Percentiles rank a stretch among this genome's conserved stretches.
phyloP scores from a whole-genome alignment of 2,329 filamentous ascomycete species.

The Aspergillus arachidicola region DNA sequence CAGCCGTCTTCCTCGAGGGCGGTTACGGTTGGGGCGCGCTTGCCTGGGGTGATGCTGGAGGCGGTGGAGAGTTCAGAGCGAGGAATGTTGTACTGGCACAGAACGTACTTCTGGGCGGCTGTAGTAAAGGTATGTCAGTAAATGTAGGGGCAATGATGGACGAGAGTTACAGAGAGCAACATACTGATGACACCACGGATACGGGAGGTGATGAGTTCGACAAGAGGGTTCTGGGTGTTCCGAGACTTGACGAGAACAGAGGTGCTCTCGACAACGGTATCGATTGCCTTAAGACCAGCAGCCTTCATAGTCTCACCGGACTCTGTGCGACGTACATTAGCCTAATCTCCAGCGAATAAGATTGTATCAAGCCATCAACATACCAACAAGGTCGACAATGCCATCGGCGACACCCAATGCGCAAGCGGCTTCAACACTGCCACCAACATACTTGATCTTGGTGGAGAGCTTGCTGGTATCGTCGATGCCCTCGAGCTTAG shows the following conservation, averaged over 20 bases:
- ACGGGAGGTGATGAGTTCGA: constrained; percentile 81
- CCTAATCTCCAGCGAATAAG: background rate
- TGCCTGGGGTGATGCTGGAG: constrained; percentile 82
- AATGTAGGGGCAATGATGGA: background rate
- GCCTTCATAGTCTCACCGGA: constrained; percentile 98
- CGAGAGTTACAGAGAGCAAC: constrained; percentile 23
- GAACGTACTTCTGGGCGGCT: constrained; percentile 87
- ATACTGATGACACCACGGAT: constrained; percentile 89
- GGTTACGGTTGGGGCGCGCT: constrained; percentile 90
- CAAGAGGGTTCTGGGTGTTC: constrained; percentile 75
- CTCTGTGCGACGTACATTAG: constrained; percentile 56
- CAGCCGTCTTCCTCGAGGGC: constrained; percentile 83
- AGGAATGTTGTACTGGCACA: constrained; percentile 95
- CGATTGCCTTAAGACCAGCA: constrained; percentile 89
- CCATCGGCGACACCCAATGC: constrained; percentile 94
- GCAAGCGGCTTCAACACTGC: constrained; percentile 96
- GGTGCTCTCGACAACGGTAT: constrained; percentile 85
- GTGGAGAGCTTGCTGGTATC: constrained; percentile 61
- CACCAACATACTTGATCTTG: constrained; percentile 90
- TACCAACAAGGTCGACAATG: constrained; percentile 95
- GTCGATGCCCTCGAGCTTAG: constrained; percentile 64
- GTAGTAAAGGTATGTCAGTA: constrained; percentile 1
- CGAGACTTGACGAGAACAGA: constrained; percentile 92
- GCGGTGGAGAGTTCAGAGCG: constrained; percentile 68
- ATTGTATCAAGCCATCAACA: constrained; percentile 41